A percentile compares a stretch with the other conserved stretches of the same genome.
phyloP scores from a whole-genome alignment of 139 green algal species.

The Coelastrella sp. region DNA sequence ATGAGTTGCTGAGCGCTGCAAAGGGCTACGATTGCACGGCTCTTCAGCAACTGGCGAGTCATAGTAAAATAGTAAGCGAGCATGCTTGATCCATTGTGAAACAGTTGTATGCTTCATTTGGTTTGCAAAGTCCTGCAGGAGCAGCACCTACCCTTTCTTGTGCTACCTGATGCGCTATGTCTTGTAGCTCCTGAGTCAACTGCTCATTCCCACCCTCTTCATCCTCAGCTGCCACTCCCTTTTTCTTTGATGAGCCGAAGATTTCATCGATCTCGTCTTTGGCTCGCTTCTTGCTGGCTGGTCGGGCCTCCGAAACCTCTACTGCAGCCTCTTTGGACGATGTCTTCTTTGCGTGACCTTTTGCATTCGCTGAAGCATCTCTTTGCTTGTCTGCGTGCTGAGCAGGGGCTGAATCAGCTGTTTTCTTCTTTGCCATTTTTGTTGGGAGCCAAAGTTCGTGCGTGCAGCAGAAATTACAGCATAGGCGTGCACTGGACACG shows the following conservation, averaged over 20 bases:
- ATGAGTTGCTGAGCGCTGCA: not conserved
- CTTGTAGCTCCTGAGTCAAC: slow-evolving; percentile 13
- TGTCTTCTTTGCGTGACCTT: slow-evolving; percentile 14
- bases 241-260: slow-evolving; percentile 4
- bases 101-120: not conserved
- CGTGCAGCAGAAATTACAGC: too few relatives aligned
- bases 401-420: not conserved
- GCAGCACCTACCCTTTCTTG: slow-evolving; percentile 1
- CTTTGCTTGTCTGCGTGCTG: not conserved
- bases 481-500: too few relatives aligned
- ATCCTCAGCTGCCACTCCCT: not conserved
- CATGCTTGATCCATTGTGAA: too few relatives aligned
- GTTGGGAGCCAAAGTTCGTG: too few relatives aligned
- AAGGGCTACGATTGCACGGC: too few relatives aligned
- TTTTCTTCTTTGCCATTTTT: slow-evolving; percentile 27
- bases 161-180: slow-evolving; percentile 35
- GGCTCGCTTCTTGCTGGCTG: slow-evolving; percentile 36
- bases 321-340: slow-evolving; percentile 20
- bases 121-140: not conserved
- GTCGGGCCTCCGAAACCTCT: not conserved
- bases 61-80: too few relatives aligned
- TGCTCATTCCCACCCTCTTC: not conserved
- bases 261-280: slow-evolving; percentile 73
- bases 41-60: too few relatives aligned
- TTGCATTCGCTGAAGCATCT: not conserved